Evolutionary conservation across 257 asterid species (phyloP).

Genomic region (Ilex asprella): DNA sequence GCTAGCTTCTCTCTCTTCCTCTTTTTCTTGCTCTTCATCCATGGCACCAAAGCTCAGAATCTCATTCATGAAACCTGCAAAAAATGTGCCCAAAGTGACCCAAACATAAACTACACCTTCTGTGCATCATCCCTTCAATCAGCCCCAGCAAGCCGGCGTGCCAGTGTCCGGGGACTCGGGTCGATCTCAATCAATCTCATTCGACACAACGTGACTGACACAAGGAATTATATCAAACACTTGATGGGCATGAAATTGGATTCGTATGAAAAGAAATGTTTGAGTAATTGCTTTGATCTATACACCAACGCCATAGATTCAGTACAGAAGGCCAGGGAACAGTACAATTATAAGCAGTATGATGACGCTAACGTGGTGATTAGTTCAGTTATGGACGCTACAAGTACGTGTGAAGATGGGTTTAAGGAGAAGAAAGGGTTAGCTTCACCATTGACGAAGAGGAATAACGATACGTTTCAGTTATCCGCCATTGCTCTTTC

Average conservation of each 20-base stretch:
- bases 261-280: constrained; percentile 25
- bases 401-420: constrained; percentile 62
- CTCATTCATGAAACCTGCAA: constrained; percentile 53
- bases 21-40: constrained; percentile 12
- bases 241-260: constrained; percentile 25
- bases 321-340: constrained; percentile 44
- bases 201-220: constrained; percentile 59
- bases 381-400: constrained; percentile 44
- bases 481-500: constrained; percentile 53
- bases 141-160: constrained; percentile 62
- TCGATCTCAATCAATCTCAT: constrained; percentile 44
- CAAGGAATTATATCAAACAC: constrained; percentile 43
- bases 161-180: constrained; percentile 49
- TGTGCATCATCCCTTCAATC: constrained; percentile 65
- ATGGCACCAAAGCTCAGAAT: constrained; percentile 17
- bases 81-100: constrained; percentile 22
- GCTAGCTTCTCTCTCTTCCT: constrained; percentile 16
- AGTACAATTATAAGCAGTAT: constrained; percentile 21
- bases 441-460: constrained; percentile 47
- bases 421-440: constrained; percentile 37
- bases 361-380: constrained; percentile 46
- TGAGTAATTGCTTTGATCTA: constrained; percentile 50
- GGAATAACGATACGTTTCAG: constrained; percentile 36
- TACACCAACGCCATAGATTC: constrained; percentile 40
- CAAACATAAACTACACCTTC: constrained; percentile 52